phyloP scores from a whole-genome alignment of 2,329 filamentous ascomycete genomes.

The Helotiales sp. region DNA sequence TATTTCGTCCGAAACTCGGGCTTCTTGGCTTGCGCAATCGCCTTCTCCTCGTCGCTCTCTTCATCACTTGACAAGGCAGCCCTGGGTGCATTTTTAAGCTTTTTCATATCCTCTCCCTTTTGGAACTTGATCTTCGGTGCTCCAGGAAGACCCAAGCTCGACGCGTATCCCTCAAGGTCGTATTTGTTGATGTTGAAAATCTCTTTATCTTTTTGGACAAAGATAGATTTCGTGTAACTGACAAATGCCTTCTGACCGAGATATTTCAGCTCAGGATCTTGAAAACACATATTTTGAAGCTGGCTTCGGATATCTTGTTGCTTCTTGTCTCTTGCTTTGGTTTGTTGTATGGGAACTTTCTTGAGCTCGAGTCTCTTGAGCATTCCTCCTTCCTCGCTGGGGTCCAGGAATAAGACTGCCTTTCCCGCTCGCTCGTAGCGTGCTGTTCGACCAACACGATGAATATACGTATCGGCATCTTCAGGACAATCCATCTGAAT shows the following conservation, averaged over 20 bases:
- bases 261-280: constrained; percentile 91
- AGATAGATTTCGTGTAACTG: constrained; percentile 81
- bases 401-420: constrained; percentile 88
- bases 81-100: constrained; percentile 81
- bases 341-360: constrained; percentile 83
- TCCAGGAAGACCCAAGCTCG: constrained; percentile 84
- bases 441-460: constrained; percentile 92
- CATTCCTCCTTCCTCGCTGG: constrained; percentile 92
- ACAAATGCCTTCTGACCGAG: constrained; percentile 95
- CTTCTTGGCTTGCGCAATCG: constrained; percentile 57
- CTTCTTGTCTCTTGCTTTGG: constrained; percentile 87
- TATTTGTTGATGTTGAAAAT: constrained; percentile 83
- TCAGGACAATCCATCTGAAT: constrained; percentile 98
- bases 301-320: constrained; percentile 82
- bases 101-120: constrained; percentile 85
- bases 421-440: constrained; percentile 85
- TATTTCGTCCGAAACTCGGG: constrained; percentile 86
- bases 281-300: constrained; percentile 93
- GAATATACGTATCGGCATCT: constrained; percentile 96
- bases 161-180: constrained; percentile 81
- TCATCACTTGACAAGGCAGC: constrained; percentile 64
- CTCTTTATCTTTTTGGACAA: constrained; percentile 88
- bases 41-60: constrained; percentile 56
- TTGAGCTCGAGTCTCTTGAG: constrained; percentile 80
- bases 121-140: constrained; percentile 91